Base-by-base conservation (phyloP, 805 yeast species). In the Cyberlindnera nakhonratchasimensis region DNA sequence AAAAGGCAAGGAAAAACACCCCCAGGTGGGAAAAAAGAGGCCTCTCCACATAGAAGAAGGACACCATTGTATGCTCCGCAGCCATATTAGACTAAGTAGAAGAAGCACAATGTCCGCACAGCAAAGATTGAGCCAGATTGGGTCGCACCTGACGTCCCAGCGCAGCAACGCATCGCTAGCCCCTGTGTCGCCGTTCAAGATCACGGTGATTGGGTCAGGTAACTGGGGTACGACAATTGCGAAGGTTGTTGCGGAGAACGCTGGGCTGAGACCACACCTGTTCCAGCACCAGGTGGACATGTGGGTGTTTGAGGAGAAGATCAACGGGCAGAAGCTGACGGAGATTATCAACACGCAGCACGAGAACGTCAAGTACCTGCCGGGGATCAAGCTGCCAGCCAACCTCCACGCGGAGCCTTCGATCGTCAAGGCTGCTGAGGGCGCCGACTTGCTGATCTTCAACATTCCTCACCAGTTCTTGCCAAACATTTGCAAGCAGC, bases 171-270 rank as follows among this genome's bases (percentile, higher is more conserved):
- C 42, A 20, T 51, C 59, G n/a, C 37, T 48, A 12, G 46, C 58
- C 13, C 59, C 58, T 24, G 48, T 31, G 20, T 31, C 40, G 19
- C 76, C 74, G 18, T 80, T 70, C 67, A 76, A 71, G 57, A 74
- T 82, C 32, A 72, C 89, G 30, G 87, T 89, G 42, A 81, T 93
- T 51, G 99, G 99, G 31, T 89, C 97, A 23, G 99, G 98, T 62
- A 91, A 91, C 69, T 91, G 99, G 86, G 99, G 99, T 51, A 88
- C 96, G 29, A 91, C 98, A 16, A 89, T 93, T 42, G 97, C 98
- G 49, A 91, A 93, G 65, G 88, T 91, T 34, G 82, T 89, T 21
- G 89, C 97, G 29, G 98, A 93, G 66, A 90, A 89, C 64, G 72
- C 90, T 32, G 73, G 72, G 16, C 77, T 77, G 49, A 77, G 87